Base-by-base conservation (phyloP, 2,329 filamentous ascomycete species). In the Chaetothyriales sp. region DNA sequence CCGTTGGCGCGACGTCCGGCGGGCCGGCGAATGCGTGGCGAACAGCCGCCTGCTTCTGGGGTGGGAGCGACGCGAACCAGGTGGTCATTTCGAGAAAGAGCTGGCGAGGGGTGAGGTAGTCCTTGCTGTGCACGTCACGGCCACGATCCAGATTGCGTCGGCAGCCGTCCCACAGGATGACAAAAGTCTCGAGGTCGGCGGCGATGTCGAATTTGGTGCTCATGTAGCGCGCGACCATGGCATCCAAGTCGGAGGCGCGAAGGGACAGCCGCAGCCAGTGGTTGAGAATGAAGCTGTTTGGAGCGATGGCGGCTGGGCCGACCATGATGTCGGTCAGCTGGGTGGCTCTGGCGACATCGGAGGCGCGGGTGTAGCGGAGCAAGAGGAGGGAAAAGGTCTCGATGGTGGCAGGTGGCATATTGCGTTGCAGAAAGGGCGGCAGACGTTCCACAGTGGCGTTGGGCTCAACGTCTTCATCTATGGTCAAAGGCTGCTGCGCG, bases 311-410 rank as follows among this genome's bases (percentile, higher is more conserved):
- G 13, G 83, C 78, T 45, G 77, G 70, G 18, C 52, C 55, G 13
- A 73, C 69, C 56, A 87, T 80, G 1, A 79, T 78, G 29, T 77
- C 71, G 66, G 80, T 82, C 4, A 90, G 70, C 49, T 75, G 70
- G 47, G 77, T 69, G 48, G 87, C 73, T 51, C 75, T 75, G 13
- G 69, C 64, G 40, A 81, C 75, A 18, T 83, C 73, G 15, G 76
- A 72, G 18, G 82, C 77, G 44, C 79, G 71, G 48, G 78, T 78
- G 62, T 88, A 90, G 63, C 86, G 80, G 54, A 85, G 77, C 1
- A 87, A 77, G 29, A 92, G 71, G 10, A 92, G 74, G 2, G 78
- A 82, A 63, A 90, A 90, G 0, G 86, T 92, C 66, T 92, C 86
- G 44, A 85, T 74, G 2, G 77, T 88, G 2, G 85, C 86, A 46